Evolutionary conservation across 2,329 filamentous ascomycete genomes (phyloP).

Genomic region (Trichoderma atrobrunneum): DNA sequence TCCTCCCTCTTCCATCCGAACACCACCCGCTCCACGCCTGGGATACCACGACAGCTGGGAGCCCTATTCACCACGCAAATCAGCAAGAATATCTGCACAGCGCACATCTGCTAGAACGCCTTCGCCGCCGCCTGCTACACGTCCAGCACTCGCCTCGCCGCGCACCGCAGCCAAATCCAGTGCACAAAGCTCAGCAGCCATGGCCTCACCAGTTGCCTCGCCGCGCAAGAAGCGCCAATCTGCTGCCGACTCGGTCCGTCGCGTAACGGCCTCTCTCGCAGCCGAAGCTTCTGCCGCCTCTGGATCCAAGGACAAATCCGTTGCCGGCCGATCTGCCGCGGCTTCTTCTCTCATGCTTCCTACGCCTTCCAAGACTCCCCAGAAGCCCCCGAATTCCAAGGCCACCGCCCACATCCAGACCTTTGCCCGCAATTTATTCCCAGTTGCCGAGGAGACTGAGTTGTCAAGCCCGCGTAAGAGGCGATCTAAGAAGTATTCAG

Average conservation of each 20-base stretch:
- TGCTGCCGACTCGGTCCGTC: slow-evolving; percentile 47
- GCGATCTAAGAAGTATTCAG: slow-evolving; percentile 55
- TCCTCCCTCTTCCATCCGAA: slow-evolving; percentile 56
- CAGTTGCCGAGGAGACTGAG: slow-evolving; percentile 51
- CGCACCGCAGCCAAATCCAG: slow-evolving; percentile 33
- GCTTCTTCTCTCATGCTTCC: slow-evolving; percentile 60
- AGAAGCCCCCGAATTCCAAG: slow-evolving; percentile 56
- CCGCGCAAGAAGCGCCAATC: slow-evolving; percentile 52
- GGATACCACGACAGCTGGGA: slow-evolving; percentile 68
- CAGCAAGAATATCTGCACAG: slow-evolving; percentile 60
- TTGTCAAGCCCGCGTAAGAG: slow-evolving; percentile 59
- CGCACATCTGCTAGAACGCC: slow-evolving; percentile 53
- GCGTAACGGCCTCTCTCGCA: slow-evolving; percentile 45
- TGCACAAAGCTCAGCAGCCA: slow-evolving; percentile 30
- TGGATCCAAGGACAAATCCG: slow-evolving; percentile 32
- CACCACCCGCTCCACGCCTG: slow-evolving; percentile 66
- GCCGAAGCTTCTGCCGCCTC: slow-evolving; percentile 46
- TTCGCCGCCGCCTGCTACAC: slow-evolving; percentile 45
- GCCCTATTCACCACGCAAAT: slow-evolving; percentile 70
- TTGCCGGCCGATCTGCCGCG: slow-evolving; percentile 28
- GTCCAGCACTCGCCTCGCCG: slow-evolving; percentile 33
- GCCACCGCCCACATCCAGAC: slow-evolving; percentile 50
- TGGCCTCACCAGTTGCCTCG: slow-evolving; percentile 44
- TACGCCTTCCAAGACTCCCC: slow-evolving; percentile 75
- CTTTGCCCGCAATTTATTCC: slow-evolving; percentile 61